Conservation (phyloP, 2,329 filamentous ascomycete genomes). For the Thielaviopsis cerberus region DNA sequence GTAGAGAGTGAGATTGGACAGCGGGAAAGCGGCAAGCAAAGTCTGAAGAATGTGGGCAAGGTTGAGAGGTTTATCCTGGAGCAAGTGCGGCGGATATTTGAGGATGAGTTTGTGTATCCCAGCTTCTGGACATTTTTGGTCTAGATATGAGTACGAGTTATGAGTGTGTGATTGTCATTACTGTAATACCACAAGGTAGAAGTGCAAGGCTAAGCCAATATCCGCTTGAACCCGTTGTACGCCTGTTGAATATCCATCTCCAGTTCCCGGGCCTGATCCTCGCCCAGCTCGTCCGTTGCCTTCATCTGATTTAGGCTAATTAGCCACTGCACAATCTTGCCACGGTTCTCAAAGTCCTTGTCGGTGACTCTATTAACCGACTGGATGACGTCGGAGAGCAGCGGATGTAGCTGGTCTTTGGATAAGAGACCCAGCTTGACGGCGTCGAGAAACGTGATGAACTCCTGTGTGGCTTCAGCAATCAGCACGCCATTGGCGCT, state of each 20-base stretch:
- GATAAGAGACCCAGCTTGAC: constrained; percentile 80
- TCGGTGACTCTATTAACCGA: constrained; percentile 95
- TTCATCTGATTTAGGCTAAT: constrained; percentile 97
- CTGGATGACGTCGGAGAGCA: constrained; percentile 89
- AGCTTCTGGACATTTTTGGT: constrained; percentile 97
- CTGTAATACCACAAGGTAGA: too few relatives aligned
- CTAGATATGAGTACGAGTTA: constrained; percentile 23
- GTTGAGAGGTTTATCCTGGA: constrained; percentile 95
- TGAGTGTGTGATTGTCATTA: too few relatives aligned
- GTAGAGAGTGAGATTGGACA: constrained; percentile 97
- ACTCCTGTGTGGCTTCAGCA: constrained; percentile 84
- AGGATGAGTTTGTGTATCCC: constrained; percentile 95
- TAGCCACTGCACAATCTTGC: constrained; percentile 96
- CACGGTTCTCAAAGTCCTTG: constrained; percentile 81
- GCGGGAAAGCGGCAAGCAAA: constrained; percentile 78
- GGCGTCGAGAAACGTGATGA: constrained; percentile 94
- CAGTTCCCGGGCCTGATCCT: constrained; percentile 73
- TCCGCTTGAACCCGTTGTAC: constrained; percentile 82
- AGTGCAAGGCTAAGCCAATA: constrained; percentile 36
- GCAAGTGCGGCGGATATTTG: constrained; percentile 89
- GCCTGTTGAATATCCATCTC: constrained; percentile 87
- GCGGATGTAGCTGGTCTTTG: constrained; percentile 88
- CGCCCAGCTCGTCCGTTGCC: constrained; percentile 73
- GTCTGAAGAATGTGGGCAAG: constrained; percentile 94
- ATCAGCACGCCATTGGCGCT: constrained; percentile 50